Evolutionary conservation across 108 stramenopile species (phyloP), one percentile per base, ranked within the genome.

Genomic region (Nannochloropsis granulata): DNA sequence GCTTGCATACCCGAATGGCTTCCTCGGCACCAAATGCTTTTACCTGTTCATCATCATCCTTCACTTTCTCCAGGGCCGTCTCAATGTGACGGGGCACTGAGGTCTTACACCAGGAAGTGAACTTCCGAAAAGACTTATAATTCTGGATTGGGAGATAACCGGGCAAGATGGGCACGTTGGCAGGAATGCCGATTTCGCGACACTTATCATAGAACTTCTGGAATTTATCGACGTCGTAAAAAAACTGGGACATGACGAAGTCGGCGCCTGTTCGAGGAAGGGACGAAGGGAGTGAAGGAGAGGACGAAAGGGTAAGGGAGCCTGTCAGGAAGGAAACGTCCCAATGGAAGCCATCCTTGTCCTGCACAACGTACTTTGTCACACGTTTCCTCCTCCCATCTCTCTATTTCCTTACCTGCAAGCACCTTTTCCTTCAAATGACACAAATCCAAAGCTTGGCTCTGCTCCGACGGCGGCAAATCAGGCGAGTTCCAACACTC

Each of bases 111-210:
- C 93, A 97, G 13, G 86, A 34, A 25, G 94, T 95, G 93, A 97
- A 95, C 43, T 92, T 88, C 44, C 90, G 56, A 82, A 97, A 94
- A 79, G 91, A 93, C 12, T 90, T 87, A 83, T 92, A 95, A 44
- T 90, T 93, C 86, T 97, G 97, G 79, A 98, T 96, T 24, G 97
- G 95, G 93, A 96, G 95, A 80, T 95, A 94, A n/a, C 96, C 96
- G 10, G 96, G 95, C 44, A 98, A 91, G 23, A 98, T 95, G 42
- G 96, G 96, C 86, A 94, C 93, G 12, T 45, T 85, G 9, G 94
- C 95, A 13, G 95, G 94, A 78, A 98, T 98, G 12, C 97, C 96
- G 24, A 82, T 79, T 5, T 43, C 92, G 79, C 92, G 82, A 89
- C 96, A 96, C 71, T 86, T 85, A 43, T 91, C 89, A 46, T 92